Evolutionary conservation across 1,284 basidiomycete species (phyloP).

Genomic region (Ustilago xerochloae): DNA sequence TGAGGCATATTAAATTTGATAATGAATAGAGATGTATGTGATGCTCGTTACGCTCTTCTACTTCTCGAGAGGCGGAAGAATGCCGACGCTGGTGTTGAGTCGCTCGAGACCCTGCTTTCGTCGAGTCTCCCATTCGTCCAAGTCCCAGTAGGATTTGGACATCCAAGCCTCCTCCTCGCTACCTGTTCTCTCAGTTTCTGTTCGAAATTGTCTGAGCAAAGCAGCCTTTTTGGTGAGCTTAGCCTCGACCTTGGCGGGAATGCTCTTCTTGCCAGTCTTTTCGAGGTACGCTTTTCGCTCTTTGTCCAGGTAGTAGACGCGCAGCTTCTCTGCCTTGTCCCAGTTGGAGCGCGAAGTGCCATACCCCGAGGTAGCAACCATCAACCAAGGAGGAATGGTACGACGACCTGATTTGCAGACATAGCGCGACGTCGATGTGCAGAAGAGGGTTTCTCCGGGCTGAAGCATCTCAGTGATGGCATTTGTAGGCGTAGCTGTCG

Average conservation of each 20-base stretch:
- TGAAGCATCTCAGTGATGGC: slow-evolving; percentile 9
- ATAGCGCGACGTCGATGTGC: slow-evolving; percentile 55
- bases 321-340: slow-evolving; percentile 52
- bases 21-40: background rate
- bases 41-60: background rate
- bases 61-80: slow-evolving; percentile 32
- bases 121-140: slow-evolving; percentile 34
- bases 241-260: slow-evolving; percentile 20
- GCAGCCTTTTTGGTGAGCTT: slow-evolving; percentile 31
- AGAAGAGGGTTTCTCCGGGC: slow-evolving; percentile 47
- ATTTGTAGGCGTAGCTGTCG: background rate
- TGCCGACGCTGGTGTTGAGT: slow-evolving; percentile 27
- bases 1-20: background rate
- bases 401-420: slow-evolving; percentile 53
- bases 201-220: slow-evolving; percentile 24
- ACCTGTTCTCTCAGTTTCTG: slow-evolving; percentile 28
- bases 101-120: slow-evolving; percentile 23
- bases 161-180: slow-evolving; percentile 38
- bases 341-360: slow-evolving; percentile 54
- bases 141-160: slow-evolving; percentile 32
- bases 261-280: slow-evolving; percentile 22
- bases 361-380: slow-evolving; percentile 56
- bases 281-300: slow-evolving; percentile 17
- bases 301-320: slow-evolving; percentile 27
- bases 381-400: slow-evolving; percentile 61